phyloP scores from a whole-genome alignment of 352 stramenopile species.

The Phytophthora melonis region DNA sequence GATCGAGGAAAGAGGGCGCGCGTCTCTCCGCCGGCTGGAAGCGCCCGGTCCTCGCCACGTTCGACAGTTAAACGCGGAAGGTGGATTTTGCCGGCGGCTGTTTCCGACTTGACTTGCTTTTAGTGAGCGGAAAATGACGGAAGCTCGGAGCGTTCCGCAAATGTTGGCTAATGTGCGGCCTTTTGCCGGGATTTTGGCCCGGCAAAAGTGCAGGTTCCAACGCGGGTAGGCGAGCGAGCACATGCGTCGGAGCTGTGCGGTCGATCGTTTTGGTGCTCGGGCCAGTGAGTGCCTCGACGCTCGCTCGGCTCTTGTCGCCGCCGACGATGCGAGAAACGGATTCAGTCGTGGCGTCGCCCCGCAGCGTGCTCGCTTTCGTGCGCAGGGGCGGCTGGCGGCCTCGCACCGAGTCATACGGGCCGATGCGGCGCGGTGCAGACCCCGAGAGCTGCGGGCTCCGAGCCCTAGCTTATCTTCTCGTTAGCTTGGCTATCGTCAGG shows the following conservation, averaged over 20 bases:
- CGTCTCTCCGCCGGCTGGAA: constrained; percentile 14
- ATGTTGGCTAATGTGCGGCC: constrained; percentile 18
- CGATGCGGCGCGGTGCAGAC: constrained; percentile 5
- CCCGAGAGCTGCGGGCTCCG: not conserved
- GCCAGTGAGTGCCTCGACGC: not conserved
- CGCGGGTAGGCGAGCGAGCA: not conserved
- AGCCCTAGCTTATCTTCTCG: constrained; percentile 6
- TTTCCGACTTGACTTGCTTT: constrained; percentile 14
- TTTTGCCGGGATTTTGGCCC: constrained; percentile 14
- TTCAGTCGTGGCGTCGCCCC: constrained; percentile 9
- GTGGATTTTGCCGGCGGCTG: constrained; percentile 22
- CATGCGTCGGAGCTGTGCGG: not conserved
- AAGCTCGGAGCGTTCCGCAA: constrained; percentile 24
- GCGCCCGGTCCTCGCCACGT: constrained; percentile 9
- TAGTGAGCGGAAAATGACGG: constrained; percentile 27
- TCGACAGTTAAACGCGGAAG: constrained; percentile 22
- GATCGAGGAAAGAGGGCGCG: constrained; percentile 16
- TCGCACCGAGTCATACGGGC: constrained; percentile 16
- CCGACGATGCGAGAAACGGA: constrained; percentile 7
- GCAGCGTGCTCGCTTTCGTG: constrained; percentile 12
- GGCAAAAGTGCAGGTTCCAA: not conserved
- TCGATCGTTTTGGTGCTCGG: not conserved
- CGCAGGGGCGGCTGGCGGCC: constrained; percentile 12
- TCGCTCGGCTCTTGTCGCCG: constrained; percentile 5
- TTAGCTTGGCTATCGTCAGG: not conserved